These are phyloP conservation scores for Blastobotrys petasosporus DNA, from an alignment of 1,139 yeast genomes.

Conservation along the genomic window DNA sequence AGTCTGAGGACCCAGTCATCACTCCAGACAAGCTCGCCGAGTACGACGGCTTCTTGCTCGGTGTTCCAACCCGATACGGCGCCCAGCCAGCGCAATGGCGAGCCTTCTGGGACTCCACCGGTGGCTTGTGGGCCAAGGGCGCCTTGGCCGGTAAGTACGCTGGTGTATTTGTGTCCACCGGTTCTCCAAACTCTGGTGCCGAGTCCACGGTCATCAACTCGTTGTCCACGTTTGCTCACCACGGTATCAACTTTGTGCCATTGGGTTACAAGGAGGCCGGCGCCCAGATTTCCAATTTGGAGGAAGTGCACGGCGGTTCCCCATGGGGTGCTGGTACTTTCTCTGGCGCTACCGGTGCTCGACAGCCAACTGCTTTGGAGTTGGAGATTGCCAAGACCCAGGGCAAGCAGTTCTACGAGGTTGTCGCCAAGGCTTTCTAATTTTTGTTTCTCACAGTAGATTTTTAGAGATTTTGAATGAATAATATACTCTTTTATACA, in stretches of 20 bases:
- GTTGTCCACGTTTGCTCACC: slow-evolving; percentile 65
- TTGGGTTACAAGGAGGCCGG: slow-evolving; percentile 67
- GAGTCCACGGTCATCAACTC: slow-evolving; percentile 64
- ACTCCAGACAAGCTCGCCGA: slow-evolving; percentile 50
- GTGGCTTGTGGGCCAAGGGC: slow-evolving; percentile 78
- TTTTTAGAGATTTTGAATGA: too few relatives aligned
- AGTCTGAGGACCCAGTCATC: slow-evolving; percentile 56
- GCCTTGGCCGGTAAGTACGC: slow-evolving; percentile 69
- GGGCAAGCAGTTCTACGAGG: slow-evolving; percentile 58
- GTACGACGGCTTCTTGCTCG: slow-evolving; percentile 74
- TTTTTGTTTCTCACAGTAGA: too few relatives aligned
- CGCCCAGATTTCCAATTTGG: slow-evolving; percentile 51
- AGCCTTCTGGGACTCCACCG: slow-evolving; percentile 77
- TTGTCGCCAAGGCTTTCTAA: slow-evolving; percentile 23
- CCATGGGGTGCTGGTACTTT: slow-evolving; percentile 87
- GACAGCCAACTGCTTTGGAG: slow-evolving; percentile 64
- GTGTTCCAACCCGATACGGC: slow-evolving; percentile 82
- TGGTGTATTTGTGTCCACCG: slow-evolving; percentile 72
- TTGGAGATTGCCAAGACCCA: slow-evolving; percentile 56
- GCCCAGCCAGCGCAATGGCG: slow-evolving; percentile 76
- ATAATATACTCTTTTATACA: too few relatives aligned
- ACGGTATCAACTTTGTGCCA: slow-evolving; percentile 75
- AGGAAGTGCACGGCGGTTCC: slow-evolving; percentile 75
- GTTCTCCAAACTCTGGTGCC: slow-evolving; percentile 82
- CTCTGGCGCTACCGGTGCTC: slow-evolving; percentile 75